Base-by-base conservation (phyloP, 345 rosid genomes). In the Trapa bicornis region DNA sequence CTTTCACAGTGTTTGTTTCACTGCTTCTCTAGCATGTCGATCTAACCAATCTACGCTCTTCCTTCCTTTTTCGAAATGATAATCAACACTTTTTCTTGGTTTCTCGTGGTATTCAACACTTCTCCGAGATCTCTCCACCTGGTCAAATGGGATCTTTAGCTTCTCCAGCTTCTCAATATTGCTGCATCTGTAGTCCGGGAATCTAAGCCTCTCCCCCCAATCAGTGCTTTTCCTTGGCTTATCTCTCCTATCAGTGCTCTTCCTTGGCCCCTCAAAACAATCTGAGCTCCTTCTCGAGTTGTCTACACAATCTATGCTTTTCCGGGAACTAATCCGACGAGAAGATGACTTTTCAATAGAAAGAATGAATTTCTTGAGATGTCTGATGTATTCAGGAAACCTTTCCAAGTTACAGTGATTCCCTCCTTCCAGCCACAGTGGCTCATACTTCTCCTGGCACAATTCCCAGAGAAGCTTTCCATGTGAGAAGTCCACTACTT, bases 401-500 rank as follows among this genome's bases (percentile, higher is more conserved):
- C 81, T 81, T 72, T 93, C 98, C 77, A 90, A 75, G 69, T 90
- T 82, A 65, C 98, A 88, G 80, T 93, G 98, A 63, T 84, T 88
- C 50, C 98, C 98, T 22, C 92, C 97, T 80, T 81, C 83, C 71
- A 90, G 76, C 98, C 98, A 93, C 68, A 93, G 64, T 17, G 98
- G 98, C 63, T 93, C 98, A 39, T 93, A 90, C 75, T 90, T 90
- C 84, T 85, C 96, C 74, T 82, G 86, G 80, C 97, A 93, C 38
- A 90, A 81, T 70, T 93, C 97, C 98, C 98, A 90, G 7, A 93
- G 94, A 71, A 88, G 97, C 85, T 83, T 93, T 52, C 98, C 98
- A 43, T 93, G 97, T 8, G 94, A 90, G 76, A 80, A 93, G 75
- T 88, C 94, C 41, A 93, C 98, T 33, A 90, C 98, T 70, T 93